Base-by-base conservation (phyloP, 2,329 filamentous ascomycete species). In the Geosmithia morbida region DNA sequence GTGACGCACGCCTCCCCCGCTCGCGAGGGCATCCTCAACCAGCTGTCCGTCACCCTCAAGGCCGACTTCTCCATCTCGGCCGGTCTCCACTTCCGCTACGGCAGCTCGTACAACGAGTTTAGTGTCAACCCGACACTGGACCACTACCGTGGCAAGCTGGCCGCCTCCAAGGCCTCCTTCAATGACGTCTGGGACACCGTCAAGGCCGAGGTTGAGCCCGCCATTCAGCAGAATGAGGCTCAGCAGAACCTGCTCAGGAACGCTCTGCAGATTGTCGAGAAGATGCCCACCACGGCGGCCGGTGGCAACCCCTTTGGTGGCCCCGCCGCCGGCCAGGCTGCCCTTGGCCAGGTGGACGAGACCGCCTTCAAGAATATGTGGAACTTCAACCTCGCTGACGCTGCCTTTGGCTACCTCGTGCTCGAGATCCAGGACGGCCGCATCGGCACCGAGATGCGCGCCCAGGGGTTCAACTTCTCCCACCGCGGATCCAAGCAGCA, bases 311-410 rank as follows among this genome's bases (percentile, higher is more conserved):
- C 92, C 6, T 98, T 98, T 59, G 92, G 92, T 43, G 90, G 90
- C 14, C 86, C 87, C 29, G 78, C 82, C 47, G 79, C 81, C 45
- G 85, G 83, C 40, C 81, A 80, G 46, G 69, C 75, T 47, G 76
- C 79, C 49, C 82, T 87, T 46, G 92, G 92, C 30, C 86, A 94
- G 59, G 88, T 98, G 17, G 92, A 98, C 53, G 92, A 98, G 71
- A 96, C 89, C 58, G 92, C 92, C 1, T 98, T 98, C 77, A 98
- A 98, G 73, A 98, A 98, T 64, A 97, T 97, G 92, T 98, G 92
- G 92, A 98, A 98, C 66, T 98, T 98, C 69, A 97, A 97, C 65
- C 68, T 98, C 54, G 92, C 92, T 29, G 92, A 98, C 69, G 92
- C 92, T 48, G 90, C 92, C 18, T 98, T 97, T 62, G 92, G 92